Base-by-base conservation (phyloP, 2,329 filamentous ascomycete species). In the Verticillium alfalfae region DNA sequence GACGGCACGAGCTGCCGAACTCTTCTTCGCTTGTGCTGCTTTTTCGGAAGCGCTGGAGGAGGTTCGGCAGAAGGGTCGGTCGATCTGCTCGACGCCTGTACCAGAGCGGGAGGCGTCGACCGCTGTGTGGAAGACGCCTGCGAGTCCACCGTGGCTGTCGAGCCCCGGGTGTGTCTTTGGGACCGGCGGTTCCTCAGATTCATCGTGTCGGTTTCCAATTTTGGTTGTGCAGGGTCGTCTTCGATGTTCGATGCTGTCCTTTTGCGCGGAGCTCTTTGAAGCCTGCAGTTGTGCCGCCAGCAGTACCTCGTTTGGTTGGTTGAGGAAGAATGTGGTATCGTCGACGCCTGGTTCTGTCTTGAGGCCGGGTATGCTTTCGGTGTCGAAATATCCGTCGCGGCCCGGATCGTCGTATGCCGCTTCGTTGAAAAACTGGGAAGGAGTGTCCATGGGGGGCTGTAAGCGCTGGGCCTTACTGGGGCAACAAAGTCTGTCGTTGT, bases 1-100 rank as follows among this genome's bases (percentile, higher is more conserved):
- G 64, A 62, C 18, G 18, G 66, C 34, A 60, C 13, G 62, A 59
- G 18, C 22, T 26, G 15, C 10, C 55, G 64, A 7, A 31, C 66
- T 63, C 59, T 66, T 62, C 55, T 70, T 56, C 60, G 62, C 58
- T 62, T 64, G 58, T 62, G 74, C 34, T 67, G 68, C 45, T 72
- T 70, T 59, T 70, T 73, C 7, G 68, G 67, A n/a, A 67, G 67
- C 7, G 57, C 16, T 26, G 60, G 34, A 9, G 65, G 58, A 5
- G 61, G 60, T 37, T 62, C 58, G 62, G 63, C 12, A 26, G 45
- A 22, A 5, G 64, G 66, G 13, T 61, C 64, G 5, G 66, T 66
- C 7, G 66, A 62, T 52, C 64, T 64, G 60, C 62, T 64, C 10
- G 63, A 64, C 18, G 57, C 58, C 3, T 58, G 56, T 16, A 18